Conservation (phyloP, 1,139 yeast species). For the Blastobotrys apis region DNA sequence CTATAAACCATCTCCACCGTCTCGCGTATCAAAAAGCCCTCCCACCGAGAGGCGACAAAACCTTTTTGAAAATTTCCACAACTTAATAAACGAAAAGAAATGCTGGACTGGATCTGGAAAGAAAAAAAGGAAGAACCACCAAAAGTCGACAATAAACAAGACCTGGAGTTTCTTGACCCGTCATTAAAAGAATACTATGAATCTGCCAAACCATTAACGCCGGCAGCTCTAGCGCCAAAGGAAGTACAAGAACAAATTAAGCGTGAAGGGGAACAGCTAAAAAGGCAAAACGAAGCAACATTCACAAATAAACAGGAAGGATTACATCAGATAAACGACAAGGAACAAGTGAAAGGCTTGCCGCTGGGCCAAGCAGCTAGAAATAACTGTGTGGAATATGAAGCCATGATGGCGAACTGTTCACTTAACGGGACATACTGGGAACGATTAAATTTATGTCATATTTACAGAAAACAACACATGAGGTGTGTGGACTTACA, state of each 20-base stretch:
- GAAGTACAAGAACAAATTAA: conserved; percentile 11
- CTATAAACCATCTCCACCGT: no score
- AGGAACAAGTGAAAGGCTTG: conserved; percentile 7
- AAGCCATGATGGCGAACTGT: conserved; percentile 29
- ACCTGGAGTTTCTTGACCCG: conserved; percentile 19
- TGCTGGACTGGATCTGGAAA: conserved; percentile 12
- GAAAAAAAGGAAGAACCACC: conserved; percentile 1
- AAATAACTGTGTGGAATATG: conserved; percentile 35
- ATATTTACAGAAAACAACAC: conserved; percentile 15
- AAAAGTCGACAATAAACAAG: conserved; percentile 3
- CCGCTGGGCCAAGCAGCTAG: conserved; percentile 30
- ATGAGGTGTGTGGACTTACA: conserved; percentile 36
- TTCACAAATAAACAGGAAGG: conserved; percentile 1
- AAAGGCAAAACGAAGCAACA: conserved; percentile 1
- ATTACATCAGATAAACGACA: conserved; percentile 13
- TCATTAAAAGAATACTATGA: conserved; percentile 21
- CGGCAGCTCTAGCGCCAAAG: conserved; percentile 22
- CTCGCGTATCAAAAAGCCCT: no score
- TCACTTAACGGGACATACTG: conserved; percentile 26
- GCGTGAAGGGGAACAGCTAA: conserved; percentile 2
- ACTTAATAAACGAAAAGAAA: neutral
- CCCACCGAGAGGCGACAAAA: no score
- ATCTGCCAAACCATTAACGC: conserved; percentile 23
- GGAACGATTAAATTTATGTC: conserved; percentile 28
- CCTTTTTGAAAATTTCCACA: no score